Evolutionary conservation across 225 moss, liverwort and hornwort species (phyloP).

Genomic region (Physcomitrellopsis africana): DNA sequence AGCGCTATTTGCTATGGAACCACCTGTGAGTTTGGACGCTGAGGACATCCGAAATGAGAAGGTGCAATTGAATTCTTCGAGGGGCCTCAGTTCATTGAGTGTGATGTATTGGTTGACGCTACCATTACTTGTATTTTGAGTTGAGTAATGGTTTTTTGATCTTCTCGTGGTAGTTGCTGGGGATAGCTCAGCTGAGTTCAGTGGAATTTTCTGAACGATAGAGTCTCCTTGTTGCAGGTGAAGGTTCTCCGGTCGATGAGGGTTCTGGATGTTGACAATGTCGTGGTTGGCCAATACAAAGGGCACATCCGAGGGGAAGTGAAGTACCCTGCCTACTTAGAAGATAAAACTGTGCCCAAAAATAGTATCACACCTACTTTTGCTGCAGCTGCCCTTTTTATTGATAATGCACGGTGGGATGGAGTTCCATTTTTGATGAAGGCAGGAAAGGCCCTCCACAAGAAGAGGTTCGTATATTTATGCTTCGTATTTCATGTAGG

Average conservation of each 20-base stretch:
- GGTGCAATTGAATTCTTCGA: conserved; percentile 32
- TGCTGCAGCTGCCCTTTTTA: conserved; percentile 84
- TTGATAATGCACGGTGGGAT: conserved; percentile 85
- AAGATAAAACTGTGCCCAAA: conserved; percentile 77
- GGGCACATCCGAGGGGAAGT: conserved; percentile 74
- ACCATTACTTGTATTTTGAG: not conserved
- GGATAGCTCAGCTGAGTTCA: not conserved
- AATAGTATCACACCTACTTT: conserved; percentile 80
- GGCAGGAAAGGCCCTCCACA: conserved; percentile 82
- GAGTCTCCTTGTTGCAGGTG: conserved; percentile 50
- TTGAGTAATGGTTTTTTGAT: not conserved
- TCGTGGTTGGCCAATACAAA: conserved; percentile 83
- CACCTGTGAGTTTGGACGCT: conserved; percentile 83
- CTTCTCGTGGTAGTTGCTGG: not conserved
- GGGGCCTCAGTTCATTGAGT: not conserved
- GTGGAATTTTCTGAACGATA: conserved; percentile 2
- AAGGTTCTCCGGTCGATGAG: conserved; percentile 86
- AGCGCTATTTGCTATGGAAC: conserved; percentile 87
- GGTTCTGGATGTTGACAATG: conserved; percentile 56
- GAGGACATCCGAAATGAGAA: conserved; percentile 88
- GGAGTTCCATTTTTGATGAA: conserved; percentile 90
- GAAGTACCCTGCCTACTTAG: conserved; percentile 71
- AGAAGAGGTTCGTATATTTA: conserved; percentile 39
- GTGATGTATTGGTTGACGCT: not conserved
- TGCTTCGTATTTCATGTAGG: too few species aligned